Percentiles rank a stretch among this genome's conserved stretches.
These are phyloP conservation scores for Geotrichum bryndzae DNA, from an alignment of 1,139 yeast species.

Conservation along the genomic window DNA sequence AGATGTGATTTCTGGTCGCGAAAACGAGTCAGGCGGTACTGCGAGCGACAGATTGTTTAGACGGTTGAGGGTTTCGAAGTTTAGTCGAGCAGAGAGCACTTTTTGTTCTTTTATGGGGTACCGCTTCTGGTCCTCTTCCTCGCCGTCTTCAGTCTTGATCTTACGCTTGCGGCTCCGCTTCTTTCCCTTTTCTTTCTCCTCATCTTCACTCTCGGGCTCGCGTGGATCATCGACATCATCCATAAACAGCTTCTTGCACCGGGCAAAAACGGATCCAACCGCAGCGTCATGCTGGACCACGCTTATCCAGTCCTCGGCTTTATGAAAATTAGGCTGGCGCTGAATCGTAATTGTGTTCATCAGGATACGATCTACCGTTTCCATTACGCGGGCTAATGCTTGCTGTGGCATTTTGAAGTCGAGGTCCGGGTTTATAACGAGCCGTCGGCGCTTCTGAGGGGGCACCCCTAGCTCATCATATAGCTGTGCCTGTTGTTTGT, in stretches of 20 bases:
- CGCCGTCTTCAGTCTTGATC: not conserved
- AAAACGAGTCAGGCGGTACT: not conserved
- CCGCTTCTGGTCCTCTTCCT: not conserved
- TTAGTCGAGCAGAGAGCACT: not conserved
- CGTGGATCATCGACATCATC: conserved; percentile 13
- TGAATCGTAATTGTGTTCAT: conserved; percentile 1
- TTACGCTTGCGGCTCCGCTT: not conserved
- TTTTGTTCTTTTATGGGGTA: not conserved
- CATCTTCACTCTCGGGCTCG: not conserved
- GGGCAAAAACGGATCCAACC: conserved; percentile 19
- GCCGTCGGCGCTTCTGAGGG: not conserved
- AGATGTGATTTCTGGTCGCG: not conserved
- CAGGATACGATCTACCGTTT: conserved; percentile 18
- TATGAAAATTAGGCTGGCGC: not conserved
- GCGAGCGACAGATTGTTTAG: not conserved
- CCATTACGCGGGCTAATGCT: conserved; percentile 16
- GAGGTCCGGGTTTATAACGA: conserved; percentile 1
- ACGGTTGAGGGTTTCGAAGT: not conserved
- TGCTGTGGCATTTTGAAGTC: conserved; percentile 24
- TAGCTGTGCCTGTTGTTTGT: not conserved
- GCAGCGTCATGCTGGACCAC: conserved; percentile 18
- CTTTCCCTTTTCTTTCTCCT: not conserved
- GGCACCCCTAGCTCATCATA: not conserved
- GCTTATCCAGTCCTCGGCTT: conserved; percentile 20
- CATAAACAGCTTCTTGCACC: conserved; percentile 23